Evolutionary conservation across 2,329 filamentous ascomycete species (phyloP), one percentile per base, ranked within the genome.

Genomic region (Tolypocladium album): DNA sequence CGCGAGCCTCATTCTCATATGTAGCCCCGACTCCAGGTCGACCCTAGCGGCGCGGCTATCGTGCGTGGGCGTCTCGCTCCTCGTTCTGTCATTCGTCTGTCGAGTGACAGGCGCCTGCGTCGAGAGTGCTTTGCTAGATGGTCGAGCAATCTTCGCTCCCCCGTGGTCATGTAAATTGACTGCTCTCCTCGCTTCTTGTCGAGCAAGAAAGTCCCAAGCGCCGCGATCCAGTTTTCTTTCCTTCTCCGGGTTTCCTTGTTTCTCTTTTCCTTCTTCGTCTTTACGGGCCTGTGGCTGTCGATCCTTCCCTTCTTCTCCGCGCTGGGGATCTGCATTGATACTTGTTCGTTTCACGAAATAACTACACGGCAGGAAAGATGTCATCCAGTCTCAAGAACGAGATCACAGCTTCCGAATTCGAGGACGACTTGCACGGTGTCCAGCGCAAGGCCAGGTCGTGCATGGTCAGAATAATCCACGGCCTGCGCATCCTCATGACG

Each of bases 341-440:
- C 24, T 24, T 31, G 27, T 13, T 20, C 7, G 22, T 36, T 36
- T 34, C 8, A 13, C 50, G 17, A 34, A 2, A 17, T 11, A 34
- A 17, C 4, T n/a, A 7, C 47, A 17, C 17, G 5, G 59, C 6
- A 36, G 9, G 7, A 36, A 67, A 63, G 50, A 68, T 70, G 62
- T 67, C 68, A 38, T 64, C 65, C 50, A 66, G 65, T 31, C 65
- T 69, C 53, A 80, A 81, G 66, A 73, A 70, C 57, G 70, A 74
- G 60, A 66, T 71, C 47, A 75, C 76, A 42, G 67, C 74, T 57
- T 80, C 80, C 61, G 77, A 80, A 64, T 80, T 80, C 62, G 79
- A 83, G 68, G 71, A 76, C 61, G 76, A 81, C 58, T 71, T 76
- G 36, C 69, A 76, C 31, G 62, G 68, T 57, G 60, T 67, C 24